These are phyloP conservation scores for Capsicum rhomboideum DNA, from an alignment of 257 asterid genomes.

Conservation along the genomic window DNA sequence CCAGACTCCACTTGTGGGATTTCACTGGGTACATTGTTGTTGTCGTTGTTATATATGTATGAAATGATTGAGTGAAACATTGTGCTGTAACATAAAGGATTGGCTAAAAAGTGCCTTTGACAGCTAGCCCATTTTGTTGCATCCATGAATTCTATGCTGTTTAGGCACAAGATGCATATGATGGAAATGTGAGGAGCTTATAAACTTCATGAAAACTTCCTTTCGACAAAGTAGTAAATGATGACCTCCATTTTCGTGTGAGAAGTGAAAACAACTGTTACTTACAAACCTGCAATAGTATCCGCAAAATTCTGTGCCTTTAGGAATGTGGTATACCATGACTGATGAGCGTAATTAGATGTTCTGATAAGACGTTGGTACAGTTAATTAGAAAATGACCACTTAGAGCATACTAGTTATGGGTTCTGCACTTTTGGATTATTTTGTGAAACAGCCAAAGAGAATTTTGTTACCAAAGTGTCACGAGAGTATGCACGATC, in stretches of 20 bases:
- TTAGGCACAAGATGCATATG: not conserved
- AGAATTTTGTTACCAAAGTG: not conserved
- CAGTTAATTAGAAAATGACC: not conserved
- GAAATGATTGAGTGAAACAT: not conserved
- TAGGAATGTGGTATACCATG: not conserved
- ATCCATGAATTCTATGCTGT: not conserved
- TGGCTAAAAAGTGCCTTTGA: not conserved
- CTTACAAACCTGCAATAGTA: not conserved
- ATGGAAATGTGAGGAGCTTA: not conserved
- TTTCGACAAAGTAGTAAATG: not conserved
- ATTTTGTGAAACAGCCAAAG: not conserved
- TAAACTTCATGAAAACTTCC: not conserved
- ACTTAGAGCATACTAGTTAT: not conserved
- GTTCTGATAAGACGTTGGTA: not conserved
- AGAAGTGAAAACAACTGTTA: not conserved
- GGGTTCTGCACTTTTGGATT: not conserved
- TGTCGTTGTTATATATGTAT: not conserved
- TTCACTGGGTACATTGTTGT: too few relatives aligned
- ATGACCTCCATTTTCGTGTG: not conserved
- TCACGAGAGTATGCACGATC: not conserved
- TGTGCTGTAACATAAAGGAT: not conserved
- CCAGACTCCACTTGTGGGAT: too few relatives aligned
- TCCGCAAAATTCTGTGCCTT: not conserved
- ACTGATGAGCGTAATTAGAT: not conserved
- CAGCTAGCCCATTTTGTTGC: not conserved